phyloP scores from a whole-genome alignment of 2,329 filamentous ascomycete species.

The Chaetomiaceae sp. region DNA sequence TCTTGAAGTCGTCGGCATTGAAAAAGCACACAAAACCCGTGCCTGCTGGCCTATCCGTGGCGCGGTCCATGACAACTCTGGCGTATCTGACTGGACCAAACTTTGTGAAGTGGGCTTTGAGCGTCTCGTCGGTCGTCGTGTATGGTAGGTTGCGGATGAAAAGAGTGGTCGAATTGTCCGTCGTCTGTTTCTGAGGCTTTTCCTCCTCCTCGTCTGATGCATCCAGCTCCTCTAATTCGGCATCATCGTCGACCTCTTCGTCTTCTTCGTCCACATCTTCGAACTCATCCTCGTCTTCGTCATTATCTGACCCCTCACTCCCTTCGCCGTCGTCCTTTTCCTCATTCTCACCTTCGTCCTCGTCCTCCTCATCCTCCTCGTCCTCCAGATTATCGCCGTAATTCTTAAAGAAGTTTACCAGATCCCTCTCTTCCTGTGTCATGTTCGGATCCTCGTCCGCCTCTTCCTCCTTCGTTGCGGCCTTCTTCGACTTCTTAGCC shows the following conservation, averaged over 20 bases:
- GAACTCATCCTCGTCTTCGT: slow-evolving; percentile 42
- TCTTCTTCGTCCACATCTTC: slow-evolving; percentile 41
- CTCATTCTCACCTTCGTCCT: slow-evolving; percentile 36
- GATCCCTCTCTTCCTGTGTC: slow-evolving; percentile 37
- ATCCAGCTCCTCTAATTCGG: slow-evolving; percentile 43
- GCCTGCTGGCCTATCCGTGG: slow-evolving; percentile 80
- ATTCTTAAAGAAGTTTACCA: slow-evolving; percentile 56
- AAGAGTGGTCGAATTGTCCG: slow-evolving; percentile 69
- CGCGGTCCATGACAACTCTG: slow-evolving; percentile 80
- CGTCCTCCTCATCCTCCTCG: slow-evolving; percentile 49
- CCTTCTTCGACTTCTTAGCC: slow-evolving; percentile 38
- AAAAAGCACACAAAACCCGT: slow-evolving; percentile 96
- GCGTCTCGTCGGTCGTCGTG: slow-evolving; percentile 72
- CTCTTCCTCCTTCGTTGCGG: slow-evolving; percentile 31
- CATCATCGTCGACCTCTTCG: slow-evolving; percentile 41
- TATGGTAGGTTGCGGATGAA: slow-evolving; percentile 96
- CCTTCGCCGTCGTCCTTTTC: slow-evolving; percentile 36
- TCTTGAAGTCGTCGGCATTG: slow-evolving; percentile 66
- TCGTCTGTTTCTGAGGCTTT: slow-evolving; percentile 37
- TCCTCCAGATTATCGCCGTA: slow-evolving; percentile 55
- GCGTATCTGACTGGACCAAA: slow-evolving; percentile 91
- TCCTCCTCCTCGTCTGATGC: slow-evolving; percentile 35
- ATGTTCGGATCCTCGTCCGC: slow-evolving; percentile 32
- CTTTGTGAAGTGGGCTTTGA: slow-evolving; percentile 79
- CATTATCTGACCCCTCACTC: slow-evolving; percentile 40